Evolutionary conservation across 495 filamentous ascomycete species (phyloP), one percentile per base, ranked within the genome.

Genomic region (Penicillium macrosclerotiorum): DNA sequence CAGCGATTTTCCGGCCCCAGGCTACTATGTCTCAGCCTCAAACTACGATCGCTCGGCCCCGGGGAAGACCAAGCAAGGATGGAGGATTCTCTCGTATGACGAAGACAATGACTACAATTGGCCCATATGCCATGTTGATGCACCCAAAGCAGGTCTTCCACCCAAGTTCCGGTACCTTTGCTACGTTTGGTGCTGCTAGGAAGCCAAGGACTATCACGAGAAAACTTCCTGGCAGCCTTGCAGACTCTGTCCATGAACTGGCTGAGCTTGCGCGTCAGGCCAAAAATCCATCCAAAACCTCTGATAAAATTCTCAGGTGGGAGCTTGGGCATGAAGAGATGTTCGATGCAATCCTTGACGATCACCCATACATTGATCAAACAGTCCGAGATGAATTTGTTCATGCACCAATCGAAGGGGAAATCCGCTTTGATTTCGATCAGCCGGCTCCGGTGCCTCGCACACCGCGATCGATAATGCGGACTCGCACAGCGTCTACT

Each of bases 91-190:
- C 24, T 18, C 45, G 45, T 6, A 26, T 37, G 16, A 26, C 25
- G 49, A 55, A 36, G 3, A 38, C 51, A 12, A 51, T 72, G 7
- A 62, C 63, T 13, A 38, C 45, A 23, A 51, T 64, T 29, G 62
- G 57, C 3, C 52, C 64, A 5, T 60, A 66, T 55, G 54, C 65
- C n/a, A 69, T 71, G 57, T 46, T 76, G 29, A 77, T 77, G 68
- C 66, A 73, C 42, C 68, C 76, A 5, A 53, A 51, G 17, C 72
- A 78, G 26, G 33, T 38, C 3, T 75, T 76, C 50, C 59, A 78
- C 40, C 14, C 54, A 2, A 32, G 38, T 5, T 68, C 51, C 30
- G 75, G 76, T 12, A 80, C 75, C 8, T 80, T 78, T 47, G 63
- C 63, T 4, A 71, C 70, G 9, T 24, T 32, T 50, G 17, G 37